Evolutionary conservation across 2,329 filamentous ascomycete genomes (phyloP).

Genomic region (Didymella lethalis): DNA sequence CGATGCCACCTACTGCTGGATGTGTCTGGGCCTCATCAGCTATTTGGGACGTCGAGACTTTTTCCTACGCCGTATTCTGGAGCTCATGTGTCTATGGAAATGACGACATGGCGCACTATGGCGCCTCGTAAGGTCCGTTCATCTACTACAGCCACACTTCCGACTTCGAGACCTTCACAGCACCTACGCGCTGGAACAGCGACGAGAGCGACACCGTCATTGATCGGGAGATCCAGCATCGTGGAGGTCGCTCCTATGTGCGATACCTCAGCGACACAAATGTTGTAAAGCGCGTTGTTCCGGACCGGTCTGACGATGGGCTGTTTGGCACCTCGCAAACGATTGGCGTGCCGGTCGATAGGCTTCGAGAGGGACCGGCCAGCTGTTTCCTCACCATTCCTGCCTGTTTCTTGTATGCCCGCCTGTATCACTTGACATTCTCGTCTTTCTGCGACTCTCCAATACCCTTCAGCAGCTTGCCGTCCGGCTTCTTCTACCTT

Average conservation of each 20-base stretch:
- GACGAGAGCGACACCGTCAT: slow-evolving; percentile 59
- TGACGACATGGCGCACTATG: slow-evolving; percentile 60
- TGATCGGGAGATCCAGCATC: slow-evolving; percentile 64
- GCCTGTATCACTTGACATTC: background rate
- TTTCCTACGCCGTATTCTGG: slow-evolving; percentile 60
- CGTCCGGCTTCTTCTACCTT: background rate
- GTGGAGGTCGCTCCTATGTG: slow-evolving; percentile 56
- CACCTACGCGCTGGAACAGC: slow-evolving; percentile 61
- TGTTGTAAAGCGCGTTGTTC: slow-evolving; percentile 59
- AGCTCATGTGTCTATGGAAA: slow-evolving; percentile 57
- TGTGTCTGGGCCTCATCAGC: slow-evolving; percentile 66
- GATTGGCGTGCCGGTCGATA: background rate
- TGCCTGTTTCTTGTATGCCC: background rate
- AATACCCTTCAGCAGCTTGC: background rate
- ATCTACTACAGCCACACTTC: slow-evolving; percentile 64
- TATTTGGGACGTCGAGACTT: slow-evolving; percentile 59
- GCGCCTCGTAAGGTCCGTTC: slow-evolving; percentile 50
- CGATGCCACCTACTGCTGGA: slow-evolving; percentile 62
- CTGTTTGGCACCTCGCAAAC: slow-evolving; percentile 61
- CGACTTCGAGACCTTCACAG: slow-evolving; percentile 63
- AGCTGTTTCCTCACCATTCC: background rate
- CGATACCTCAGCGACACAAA: slow-evolving; percentile 66
- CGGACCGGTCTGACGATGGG: slow-evolving; percentile 58
- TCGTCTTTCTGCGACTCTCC: background rate
- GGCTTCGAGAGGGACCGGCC: background rate